phyloP scores from a whole-genome alignment of 1,284 basidiomycete genomes.

The Cerioporus squamosus region DNA sequence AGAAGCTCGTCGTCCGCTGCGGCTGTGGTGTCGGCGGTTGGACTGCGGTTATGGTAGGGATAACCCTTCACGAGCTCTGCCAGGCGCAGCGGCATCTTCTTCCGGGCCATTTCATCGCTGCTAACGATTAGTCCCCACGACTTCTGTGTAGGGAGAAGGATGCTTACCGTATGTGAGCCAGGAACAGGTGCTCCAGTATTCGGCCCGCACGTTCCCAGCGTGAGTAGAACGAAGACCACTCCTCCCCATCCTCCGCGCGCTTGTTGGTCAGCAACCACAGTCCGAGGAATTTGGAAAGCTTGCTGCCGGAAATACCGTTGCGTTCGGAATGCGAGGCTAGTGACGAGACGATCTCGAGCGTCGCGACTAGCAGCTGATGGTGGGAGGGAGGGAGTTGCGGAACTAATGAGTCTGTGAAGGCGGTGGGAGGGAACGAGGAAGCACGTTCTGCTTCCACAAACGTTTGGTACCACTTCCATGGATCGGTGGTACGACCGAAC shows the following conservation, averaged over 20 bases:
- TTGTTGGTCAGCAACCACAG: constrained; percentile 65
- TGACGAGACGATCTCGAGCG: constrained; percentile 64
- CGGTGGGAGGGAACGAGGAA: constrained; percentile 58
- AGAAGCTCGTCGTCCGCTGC: constrained; percentile 48
- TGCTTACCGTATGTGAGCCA: constrained; percentile 66
- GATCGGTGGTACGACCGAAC: constrained; percentile 49
- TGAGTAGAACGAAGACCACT: constrained; percentile 66
- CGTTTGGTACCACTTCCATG: constrained; percentile 65
- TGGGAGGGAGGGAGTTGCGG: constrained; percentile 62
- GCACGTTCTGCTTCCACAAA: constrained; percentile 63
- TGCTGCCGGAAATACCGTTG: constrained; percentile 75
- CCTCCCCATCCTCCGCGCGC: constrained; percentile 50
- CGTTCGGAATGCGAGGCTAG: constrained; percentile 71
- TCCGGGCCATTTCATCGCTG: constrained; percentile 62
- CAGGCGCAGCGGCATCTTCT: constrained; percentile 68
- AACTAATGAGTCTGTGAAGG: constrained; percentile 61
- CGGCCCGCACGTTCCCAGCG: constrained; percentile 74
- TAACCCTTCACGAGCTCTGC: constrained; percentile 71
- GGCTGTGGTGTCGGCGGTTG: constrained; percentile 30
- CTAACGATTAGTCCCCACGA: constrained; percentile 4
- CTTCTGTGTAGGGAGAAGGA: constrained; percentile 1
- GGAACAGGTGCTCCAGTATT: constrained; percentile 73
- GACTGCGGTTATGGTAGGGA: constrained; percentile 51
- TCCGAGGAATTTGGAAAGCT: constrained; percentile 71
- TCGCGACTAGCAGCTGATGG: constrained; percentile 56